Conservation (phyloP, 441 rosid species). For the Aquilaria agallochum region DNA sequence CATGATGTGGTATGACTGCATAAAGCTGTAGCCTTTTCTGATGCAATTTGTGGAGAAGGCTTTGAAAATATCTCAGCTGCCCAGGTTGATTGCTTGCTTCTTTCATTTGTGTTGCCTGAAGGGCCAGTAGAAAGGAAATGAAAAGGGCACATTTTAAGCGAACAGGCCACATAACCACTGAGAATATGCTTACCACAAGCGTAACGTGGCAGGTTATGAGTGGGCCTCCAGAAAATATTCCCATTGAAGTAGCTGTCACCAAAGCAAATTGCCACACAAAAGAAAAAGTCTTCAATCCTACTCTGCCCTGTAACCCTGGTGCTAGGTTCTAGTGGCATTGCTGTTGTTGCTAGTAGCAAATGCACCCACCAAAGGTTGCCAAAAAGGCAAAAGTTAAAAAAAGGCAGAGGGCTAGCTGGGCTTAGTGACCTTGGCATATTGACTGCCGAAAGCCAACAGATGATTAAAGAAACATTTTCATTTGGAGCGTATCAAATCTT, state of each 20-base stretch:
- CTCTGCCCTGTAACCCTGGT: background rate
- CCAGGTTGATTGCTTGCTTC: too few relatives aligned
- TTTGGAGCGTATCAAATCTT: too few relatives aligned
- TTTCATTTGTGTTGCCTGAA: too few relatives aligned
- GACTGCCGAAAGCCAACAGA: background rate
- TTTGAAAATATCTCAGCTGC: too few relatives aligned
- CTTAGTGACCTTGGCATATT: conserved; percentile 8
- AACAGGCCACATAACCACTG: too few relatives aligned
- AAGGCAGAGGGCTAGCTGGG: conserved; percentile 3
- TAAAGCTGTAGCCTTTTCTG: too few relatives aligned
- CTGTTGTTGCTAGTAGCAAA: background rate
- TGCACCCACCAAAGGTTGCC: conserved; percentile 22
- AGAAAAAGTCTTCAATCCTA: conserved; percentile 1
- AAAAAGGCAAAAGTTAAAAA: conserved; percentile 19
- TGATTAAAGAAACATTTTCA: background rate
- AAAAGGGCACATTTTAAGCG: too few relatives aligned
- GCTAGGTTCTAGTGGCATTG: conserved; percentile 12
- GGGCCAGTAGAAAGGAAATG: too few relatives aligned
- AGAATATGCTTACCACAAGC: background rate
- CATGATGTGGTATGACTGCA: too few relatives aligned
- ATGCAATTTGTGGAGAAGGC: too few relatives aligned
- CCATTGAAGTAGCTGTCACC: background rate
- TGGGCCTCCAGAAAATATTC: background rate
- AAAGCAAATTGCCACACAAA: background rate
- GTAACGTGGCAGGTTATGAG: background rate